Evolutionary conservation across 73 alveolate genomes (phyloP).

Genomic region (Paramecium pentaurelia): DNA sequence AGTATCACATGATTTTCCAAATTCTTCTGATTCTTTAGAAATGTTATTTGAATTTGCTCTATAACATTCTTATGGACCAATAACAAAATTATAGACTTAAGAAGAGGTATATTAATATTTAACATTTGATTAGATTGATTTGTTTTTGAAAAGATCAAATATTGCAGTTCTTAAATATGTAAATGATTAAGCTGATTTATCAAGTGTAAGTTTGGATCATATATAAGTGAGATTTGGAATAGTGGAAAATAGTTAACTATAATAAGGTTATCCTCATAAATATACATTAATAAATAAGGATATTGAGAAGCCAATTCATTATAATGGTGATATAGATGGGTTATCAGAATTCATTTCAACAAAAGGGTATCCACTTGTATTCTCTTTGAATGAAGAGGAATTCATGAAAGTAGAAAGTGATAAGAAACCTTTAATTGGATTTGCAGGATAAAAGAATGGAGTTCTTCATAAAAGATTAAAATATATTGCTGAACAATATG

Average conservation of each 20-base stretch:
- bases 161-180: constrained; percentile 3
- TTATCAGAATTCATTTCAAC: background rate
- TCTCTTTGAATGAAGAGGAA: constrained; percentile 30
- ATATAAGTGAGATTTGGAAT: background rate
- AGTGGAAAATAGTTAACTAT: background rate
- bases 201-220: background rate
- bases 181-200: background rate
- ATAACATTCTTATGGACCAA: background rate
- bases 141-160: background rate
- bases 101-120: background rate
- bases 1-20: background rate
- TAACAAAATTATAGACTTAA: background rate
- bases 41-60: background rate
- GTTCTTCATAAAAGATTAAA: background rate
- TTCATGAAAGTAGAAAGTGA: background rate
- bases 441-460: background rate
- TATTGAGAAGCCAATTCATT: background rate
- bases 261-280: background rate
- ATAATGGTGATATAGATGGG: background rate
- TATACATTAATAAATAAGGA: background rate
- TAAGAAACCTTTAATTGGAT: background rate
- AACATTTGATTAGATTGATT: background rate
- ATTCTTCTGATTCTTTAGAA: background rate
- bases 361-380: background rate
- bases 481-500: background rate